Evolutionary conservation across 2,329 filamentous ascomycete genomes (phyloP), one percentile per base, ranked within the genome.

Genomic region (Fonsecaea monophora): DNA sequence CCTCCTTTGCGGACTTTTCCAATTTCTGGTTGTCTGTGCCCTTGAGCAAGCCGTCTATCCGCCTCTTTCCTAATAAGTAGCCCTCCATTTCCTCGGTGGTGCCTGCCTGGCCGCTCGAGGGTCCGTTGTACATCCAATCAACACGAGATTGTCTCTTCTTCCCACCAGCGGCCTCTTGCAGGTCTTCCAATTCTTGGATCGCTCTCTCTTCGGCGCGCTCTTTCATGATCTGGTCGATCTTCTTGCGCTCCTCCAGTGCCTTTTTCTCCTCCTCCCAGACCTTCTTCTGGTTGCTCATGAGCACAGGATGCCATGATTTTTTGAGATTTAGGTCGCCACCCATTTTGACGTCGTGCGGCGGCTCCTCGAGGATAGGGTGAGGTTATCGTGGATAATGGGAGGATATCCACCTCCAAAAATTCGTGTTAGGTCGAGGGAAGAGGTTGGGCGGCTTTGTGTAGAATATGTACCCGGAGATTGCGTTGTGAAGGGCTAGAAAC

Each of bases 71-170:
- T 13, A 99, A 84, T 1, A 99, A 81, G 77, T 96, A 99, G 3
- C 91, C 92, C 76, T 99, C 95, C 81, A 92, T 93, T 80, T 98
- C 95, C 78, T 97, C 94, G 0, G 81, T 88, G 45, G 87, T 92
- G 35, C 90, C 90, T n/a, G 84, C 83, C 75, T 91, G 89, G 40
- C 92, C 92, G 64, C 84, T 85, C 58, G 90, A 90, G 7, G 95
- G 93, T 1, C 94, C 94, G 73, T 90, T 88, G 80, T 99, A 99
- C 92, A 99, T 97, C 92, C 95, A 99, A 75, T 98, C 95, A 32
- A 99, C 94, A 40, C 93, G 89, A 73, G 94, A 90, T 35, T 90
- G 82, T 61, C 90, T 86, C 75, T 92, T 94, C 74, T 86, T 88
- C 64, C 94, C 93, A 42, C 95, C 95, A 0, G 93, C 90, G 2